Conservation (phyloP, 73 alveolate species). For the Paramecium sexaurelia region DNA sequence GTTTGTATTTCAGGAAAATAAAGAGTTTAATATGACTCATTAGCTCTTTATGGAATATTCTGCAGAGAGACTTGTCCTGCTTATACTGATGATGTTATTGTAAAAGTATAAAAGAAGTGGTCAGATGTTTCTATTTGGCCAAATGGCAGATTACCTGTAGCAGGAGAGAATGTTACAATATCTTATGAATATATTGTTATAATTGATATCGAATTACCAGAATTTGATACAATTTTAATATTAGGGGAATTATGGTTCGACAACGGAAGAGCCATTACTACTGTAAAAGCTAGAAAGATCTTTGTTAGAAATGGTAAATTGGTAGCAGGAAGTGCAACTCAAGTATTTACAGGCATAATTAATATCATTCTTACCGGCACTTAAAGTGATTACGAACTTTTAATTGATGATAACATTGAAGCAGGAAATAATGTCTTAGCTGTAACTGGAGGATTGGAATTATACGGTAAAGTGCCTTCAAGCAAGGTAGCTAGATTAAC, state of each 20-base stretch:
- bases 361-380: background rate
- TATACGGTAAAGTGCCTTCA: slow-evolving; percentile 57
- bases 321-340: slow-evolving; percentile 63
- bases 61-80: slow-evolving; percentile 58
- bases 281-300: slow-evolving; percentile 36
- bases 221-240: background rate
- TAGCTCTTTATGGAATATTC: slow-evolving; percentile 18
- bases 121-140: slow-evolving; percentile 54
- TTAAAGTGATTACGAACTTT: background rate
- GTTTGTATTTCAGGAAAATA: slow-evolving; percentile 51
- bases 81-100: background rate
- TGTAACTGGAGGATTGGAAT: slow-evolving; percentile 31
- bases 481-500: slow-evolving; percentile 55
- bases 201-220: slow-evolving; percentile 3
- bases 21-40: slow-evolving; percentile 17
- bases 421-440: slow-evolving; percentile 64
- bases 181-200: background rate
- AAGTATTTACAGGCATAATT: slow-evolving; percentile 6
- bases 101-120: background rate
- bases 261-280: background rate
- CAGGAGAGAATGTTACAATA: background rate
- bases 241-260: slow-evolving; percentile 56
- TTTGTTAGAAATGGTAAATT: slow-evolving; percentile 51
- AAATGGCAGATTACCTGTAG: background rate
- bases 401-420: slow-evolving; percentile 50